Conservation (phyloP, 2,329 filamentous ascomycete species). For the Cytospora chrysosperma region DNA sequence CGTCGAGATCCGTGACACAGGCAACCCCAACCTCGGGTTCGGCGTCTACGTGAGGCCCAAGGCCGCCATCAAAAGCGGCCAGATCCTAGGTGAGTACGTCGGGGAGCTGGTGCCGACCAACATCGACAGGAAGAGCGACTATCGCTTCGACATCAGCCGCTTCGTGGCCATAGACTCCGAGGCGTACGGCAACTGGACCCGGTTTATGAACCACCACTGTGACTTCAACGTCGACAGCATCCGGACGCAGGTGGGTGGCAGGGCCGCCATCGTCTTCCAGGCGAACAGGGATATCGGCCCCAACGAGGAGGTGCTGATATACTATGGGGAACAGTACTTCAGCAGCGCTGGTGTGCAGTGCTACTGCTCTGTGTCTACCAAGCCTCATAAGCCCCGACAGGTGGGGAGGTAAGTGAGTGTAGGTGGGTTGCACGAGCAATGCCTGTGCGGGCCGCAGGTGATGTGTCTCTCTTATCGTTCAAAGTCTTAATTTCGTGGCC, state of each 20-base stretch:
- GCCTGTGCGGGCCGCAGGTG: background rate
- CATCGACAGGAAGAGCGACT: background rate
- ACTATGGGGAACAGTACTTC: background rate
- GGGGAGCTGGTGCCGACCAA: background rate
- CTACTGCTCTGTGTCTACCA: background rate
- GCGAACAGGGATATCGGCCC: background rate
- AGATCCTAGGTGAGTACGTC: background rate
- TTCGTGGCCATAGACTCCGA: background rate
- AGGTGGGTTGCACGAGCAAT: background rate
- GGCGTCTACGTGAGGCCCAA: background rate
- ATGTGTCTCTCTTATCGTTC: background rate
- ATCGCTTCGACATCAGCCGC: background rate
- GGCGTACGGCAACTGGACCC: conserved; percentile 1
- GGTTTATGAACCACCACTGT: conserved; percentile 5
- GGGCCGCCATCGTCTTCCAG: conserved; percentile 31
- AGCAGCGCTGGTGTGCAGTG: background rate
- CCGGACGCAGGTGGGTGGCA: conserved; percentile 47
- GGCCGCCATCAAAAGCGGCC: background rate
- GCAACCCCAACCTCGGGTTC: background rate
- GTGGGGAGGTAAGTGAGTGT: background rate
- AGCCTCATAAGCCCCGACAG: background rate
- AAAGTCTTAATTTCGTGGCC: background rate
- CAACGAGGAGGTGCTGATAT: background rate
- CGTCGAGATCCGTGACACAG: background rate
- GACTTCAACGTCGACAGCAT: conserved; percentile 27